Evolutionary conservation across 768 basidiomycete genomes (phyloP), one percentile per base, ranked within the genome.

Genomic region (Gloeostereum incarnatum): DNA sequence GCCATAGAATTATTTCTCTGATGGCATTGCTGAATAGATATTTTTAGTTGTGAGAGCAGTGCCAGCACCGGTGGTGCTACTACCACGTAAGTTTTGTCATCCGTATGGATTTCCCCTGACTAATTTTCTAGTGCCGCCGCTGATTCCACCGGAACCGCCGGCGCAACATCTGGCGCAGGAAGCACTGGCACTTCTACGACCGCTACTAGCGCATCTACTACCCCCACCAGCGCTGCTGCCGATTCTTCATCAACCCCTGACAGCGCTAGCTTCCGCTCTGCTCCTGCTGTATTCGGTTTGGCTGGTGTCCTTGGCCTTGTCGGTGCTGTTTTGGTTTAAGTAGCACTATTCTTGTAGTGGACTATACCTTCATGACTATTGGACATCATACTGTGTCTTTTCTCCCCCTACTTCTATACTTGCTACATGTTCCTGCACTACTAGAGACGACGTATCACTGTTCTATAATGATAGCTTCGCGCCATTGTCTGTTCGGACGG

Each of bases 221-320:
- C 36, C 9, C 40, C 54, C 2, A 31, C 43, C 36, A 59, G 55
- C 30, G 65, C 55, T 30, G 61, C 63, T 11, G 55, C 47, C 35
- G 52, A 49, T 36, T 49, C 45, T 10, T 48, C 47, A 22, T 41
- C 34, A 13, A n/a, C n/a, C n/a, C n/a, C n/a, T n/a, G n/a, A n/a
- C n/a, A n/a, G n/a, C n/a, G n/a, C n/a, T n/a, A n/a, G n/a, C 9
- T 35, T 42, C 22, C 58, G 52, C 40, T 46, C 51, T 26, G 37
- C 47, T 27, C 46, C 58, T 36, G 54, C 62, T 7, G 49, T 60
- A 1, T 57, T 66, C 46, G 68, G 72, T 11, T 46, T 75, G 18
- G 71, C 69, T 33, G 66, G 65, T 26, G 22, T 75, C 25, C 55
- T 78, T 51, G 73, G 74, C 16, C 47, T 76, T 31, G 53, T 73